These are phyloP conservation scores for Paragyromitra xinjiangensis DNA, from an alignment of 495 filamentous ascomycete species.

Conservation along the genomic window DNA sequence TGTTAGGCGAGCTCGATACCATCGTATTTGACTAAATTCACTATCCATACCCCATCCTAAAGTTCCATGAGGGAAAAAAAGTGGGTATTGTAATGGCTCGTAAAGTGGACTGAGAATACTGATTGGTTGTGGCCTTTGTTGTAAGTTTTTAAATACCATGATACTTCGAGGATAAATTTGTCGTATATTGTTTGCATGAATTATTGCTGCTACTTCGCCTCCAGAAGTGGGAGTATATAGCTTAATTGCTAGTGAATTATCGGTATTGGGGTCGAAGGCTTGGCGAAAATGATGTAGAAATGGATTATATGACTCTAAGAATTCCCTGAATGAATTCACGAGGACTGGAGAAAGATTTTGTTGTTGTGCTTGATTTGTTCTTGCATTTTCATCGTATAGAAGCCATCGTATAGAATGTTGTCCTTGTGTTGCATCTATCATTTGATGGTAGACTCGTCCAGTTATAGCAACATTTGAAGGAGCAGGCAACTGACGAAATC, in stretches of 20 bases:
- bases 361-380: neutral
- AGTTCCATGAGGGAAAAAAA: slow-evolving; percentile 4
- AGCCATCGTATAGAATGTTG: slow-evolving; percentile 33
- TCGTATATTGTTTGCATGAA: slow-evolving; percentile 20
- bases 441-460: slow-evolving; percentile 2
- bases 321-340: neutral
- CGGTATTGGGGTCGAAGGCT: neutral
- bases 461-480: slow-evolving; percentile 21
- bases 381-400: slow-evolving; percentile 19
- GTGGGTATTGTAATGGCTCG: neutral
- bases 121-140: neutral
- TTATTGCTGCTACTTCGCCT: slow-evolving; percentile 12
- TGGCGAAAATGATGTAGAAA: neutral
- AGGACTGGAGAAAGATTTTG: neutral
- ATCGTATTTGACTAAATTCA: slow-evolving; percentile 2
- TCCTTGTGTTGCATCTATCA: slow-evolving; percentile 12
- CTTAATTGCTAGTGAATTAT: neutral
- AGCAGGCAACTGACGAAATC: slow-evolving; percentile 19
- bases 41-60: neutral
- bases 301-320: neutral
- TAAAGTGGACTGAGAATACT: neutral
- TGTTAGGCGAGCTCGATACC: slow-evolving; percentile 13
- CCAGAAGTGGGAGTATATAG: neutral
- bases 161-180: slow-evolving; percentile 10
- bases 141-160: neutral